phyloP scores from a whole-genome alignment of 2,329 filamentous ascomycete genomes.

The Fusarium scirpi region DNA sequence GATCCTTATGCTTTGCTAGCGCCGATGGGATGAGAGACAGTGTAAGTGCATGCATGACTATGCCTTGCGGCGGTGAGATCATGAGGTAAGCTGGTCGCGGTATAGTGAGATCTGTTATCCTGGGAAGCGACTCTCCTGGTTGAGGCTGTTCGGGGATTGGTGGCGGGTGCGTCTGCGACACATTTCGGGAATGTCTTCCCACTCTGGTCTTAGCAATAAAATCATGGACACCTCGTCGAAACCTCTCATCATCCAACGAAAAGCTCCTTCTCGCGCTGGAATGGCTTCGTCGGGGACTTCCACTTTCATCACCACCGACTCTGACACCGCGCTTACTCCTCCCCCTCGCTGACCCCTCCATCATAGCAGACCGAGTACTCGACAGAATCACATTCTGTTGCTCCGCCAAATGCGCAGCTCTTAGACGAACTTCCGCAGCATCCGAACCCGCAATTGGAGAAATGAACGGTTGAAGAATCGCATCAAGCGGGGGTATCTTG shows the following conservation, averaged over 20 bases:
- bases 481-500: conserved; percentile 72
- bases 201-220: conserved; percentile 57
- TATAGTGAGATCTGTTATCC: conserved; percentile 51
- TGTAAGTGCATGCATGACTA: conserved; percentile 71
- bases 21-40: conserved; percentile 63
- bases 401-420: conserved; percentile 75
- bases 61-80: conserved; percentile 74
- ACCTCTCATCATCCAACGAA: conserved; percentile 61
- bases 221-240: conserved; percentile 62
- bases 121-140: conserved; percentile 46
- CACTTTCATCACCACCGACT: conserved; percentile 63
- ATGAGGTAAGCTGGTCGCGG: conserved; percentile 69
- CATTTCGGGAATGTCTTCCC: conserved; percentile 28
- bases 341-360: conserved; percentile 45
- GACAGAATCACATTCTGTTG: conserved; percentile 66
- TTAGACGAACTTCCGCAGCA: conserved; percentile 75
- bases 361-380: conserved; percentile 51
- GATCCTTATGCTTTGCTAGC: conserved; percentile 40
- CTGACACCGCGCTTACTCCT: conserved; percentile 56
- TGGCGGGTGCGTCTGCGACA: conserved; percentile 23
- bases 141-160: conserved; percentile 22
- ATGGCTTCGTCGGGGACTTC: conserved; percentile 54
- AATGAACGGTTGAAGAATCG: conserved; percentile 71
- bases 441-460: conserved; percentile 65
- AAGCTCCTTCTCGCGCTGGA: conserved; percentile 53